Evolutionary conservation across 148 eudicot genomes (phyloP), one percentile per base, ranked within the genome.

Genomic region (Spergularia bocconei): DNA sequence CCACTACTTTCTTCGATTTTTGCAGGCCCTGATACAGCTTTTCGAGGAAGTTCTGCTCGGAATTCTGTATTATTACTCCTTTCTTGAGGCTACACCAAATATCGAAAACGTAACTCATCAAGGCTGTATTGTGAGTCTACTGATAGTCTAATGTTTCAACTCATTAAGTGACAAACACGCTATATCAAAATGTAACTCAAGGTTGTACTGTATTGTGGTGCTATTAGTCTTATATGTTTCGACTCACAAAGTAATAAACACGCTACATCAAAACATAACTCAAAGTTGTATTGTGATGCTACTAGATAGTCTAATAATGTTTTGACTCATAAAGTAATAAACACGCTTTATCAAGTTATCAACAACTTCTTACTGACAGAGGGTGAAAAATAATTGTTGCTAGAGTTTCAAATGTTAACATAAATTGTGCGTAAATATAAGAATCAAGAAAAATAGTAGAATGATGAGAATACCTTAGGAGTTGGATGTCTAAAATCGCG

Each of bases 401-500:
- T 56, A n/a, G 14, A 56, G 0, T 0, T n/a, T 6, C 17, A 16
- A 56, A 56, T 15, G 7, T 13, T 56, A 16, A 15, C n/a, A 57
- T 57, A 9, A n/a, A 57, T n/a, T 29, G 8, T 44, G 48, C 10
- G 5, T 44, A 44, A 0, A 44, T 44, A 44, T 6, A 44, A 44
- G 48, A 6, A 44, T 44, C 48, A 44, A 44, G 48, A 60, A 7
- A n/a, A 62, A 13, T 4, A 7, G 68, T 38, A 14, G 39, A 72
- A 47, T 21, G 44, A 8, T 23, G 25, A 39, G 56, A 60, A 13
- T 86, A 91, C 97, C 89, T 82, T 86, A 14, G 93, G 97, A 50
- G 91, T 85, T 5, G 85, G 86, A 78, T 82, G 77, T 72, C 91
- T 83, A 33, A 86, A 67, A 44, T 87, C 91, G 11, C 95, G 75